A percentile compares a stretch with the other conserved stretches of the same genome.
Evolutionary conservation across 768 basidiomycete species (phyloP).

Genomic region (Mycena metata): DNA sequence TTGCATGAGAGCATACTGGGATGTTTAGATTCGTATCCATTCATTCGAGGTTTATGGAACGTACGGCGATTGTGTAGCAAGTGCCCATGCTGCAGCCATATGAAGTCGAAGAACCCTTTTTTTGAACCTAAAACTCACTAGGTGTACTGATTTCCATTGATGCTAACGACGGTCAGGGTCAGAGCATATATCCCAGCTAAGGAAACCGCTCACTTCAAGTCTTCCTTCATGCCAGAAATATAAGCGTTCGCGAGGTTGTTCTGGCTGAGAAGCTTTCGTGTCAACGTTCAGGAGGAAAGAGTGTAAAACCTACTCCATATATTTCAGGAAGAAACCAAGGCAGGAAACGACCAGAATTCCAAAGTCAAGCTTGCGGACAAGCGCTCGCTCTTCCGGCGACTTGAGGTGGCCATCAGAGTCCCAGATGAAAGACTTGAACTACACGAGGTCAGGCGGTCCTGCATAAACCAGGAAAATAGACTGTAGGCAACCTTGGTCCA

Average conservation of each 20-base stretch:
- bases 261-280: slow-evolving; percentile 21
- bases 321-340: slow-evolving; percentile 44
- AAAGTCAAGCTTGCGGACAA: slow-evolving; percentile 44
- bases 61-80: slow-evolving; percentile 43
- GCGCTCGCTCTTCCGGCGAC: slow-evolving; percentile 39
- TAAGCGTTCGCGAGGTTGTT: slow-evolving; percentile 43
- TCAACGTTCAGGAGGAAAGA: background rate
- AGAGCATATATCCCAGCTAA: too few species aligned
- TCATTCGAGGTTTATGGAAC: background rate
- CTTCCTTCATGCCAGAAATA: slow-evolving; percentile 43
- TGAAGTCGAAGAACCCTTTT: background rate
- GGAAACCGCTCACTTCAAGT: slow-evolving; percentile 22
- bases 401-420: slow-evolving; percentile 43
- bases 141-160: slow-evolving; percentile 44
- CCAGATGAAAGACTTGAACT: slow-evolving; percentile 43
- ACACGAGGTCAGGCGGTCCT: background rate
- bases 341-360: slow-evolving; percentile 44
- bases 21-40: background rate
- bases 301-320: slow-evolving; percentile 37
- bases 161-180: background rate
- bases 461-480: background rate
- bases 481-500: slow-evolving; percentile 28
- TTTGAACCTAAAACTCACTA: slow-evolving; percentile 29
- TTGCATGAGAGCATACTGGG: slow-evolving; percentile 37
- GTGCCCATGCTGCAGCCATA: slow-evolving; percentile 39